Base-by-base conservation (phyloP, 1,284 basidiomycete species). In the Trametes versicolor region DNA sequence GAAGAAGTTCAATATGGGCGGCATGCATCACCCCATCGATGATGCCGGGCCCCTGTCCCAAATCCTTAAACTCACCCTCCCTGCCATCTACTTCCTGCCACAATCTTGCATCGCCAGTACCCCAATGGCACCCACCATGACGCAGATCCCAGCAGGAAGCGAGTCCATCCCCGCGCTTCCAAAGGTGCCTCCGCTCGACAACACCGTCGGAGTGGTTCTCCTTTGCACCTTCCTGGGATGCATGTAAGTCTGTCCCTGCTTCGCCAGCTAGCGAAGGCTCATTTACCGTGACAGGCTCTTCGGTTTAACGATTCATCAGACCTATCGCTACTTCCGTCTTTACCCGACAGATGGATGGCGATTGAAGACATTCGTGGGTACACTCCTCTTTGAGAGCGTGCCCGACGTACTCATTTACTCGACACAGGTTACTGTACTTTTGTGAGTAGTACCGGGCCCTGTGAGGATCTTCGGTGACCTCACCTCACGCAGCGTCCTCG, bases 281-380 rank as follows among this genome's bases (percentile, higher is more conserved):
- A n/a, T n/a, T n/a, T 17, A 19, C 23, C 2, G 19, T 27, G n/a
- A 39, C 57, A 68, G 66, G 15, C 3, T 68, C 12, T 63, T 65
- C 34, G 66, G 66, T 1, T 17, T 68, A 1, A 63, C 61, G 6
- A 54, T 37, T 21, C 66, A 68, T 29, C 66, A 68, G 51, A 58
- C 63, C 1, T 68, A 58, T 34, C 60, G 66, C 9, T 68, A 68
- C 49, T 58, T 43, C 43, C 60, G 66, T 0, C 37, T 65, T 15
- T 68, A 68, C 37, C 58, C 58, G 1, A 32, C 39, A 4, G 66
- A 68, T 34, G 9, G 41, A 13, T 19, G 23, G 21, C 7, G 56
- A 10, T 47, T 68, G 2, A 68, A 68, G 58, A 0, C 23, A 5
- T 53, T 59, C 10, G 66, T 67, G 47, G 29, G 63, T 51, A n/a